Conservation (phyloP, 805 yeast genomes). For the Starmerella etchellsii region DNA sequence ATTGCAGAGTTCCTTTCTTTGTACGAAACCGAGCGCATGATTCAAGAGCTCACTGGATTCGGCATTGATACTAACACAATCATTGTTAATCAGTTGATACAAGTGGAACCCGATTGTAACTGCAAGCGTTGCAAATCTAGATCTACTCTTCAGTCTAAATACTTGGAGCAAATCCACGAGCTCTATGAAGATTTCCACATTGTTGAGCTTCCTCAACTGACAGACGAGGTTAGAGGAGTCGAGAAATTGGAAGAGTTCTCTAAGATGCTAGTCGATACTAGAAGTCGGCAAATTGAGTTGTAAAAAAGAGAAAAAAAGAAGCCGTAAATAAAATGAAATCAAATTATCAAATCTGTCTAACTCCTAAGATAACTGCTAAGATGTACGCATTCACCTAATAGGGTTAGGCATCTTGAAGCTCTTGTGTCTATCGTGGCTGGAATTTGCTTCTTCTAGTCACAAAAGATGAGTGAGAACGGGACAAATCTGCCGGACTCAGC, state of each 20-base stretch:
- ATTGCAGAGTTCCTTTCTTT: constrained; percentile 91
- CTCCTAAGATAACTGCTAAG: too few species aligned
- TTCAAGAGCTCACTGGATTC: constrained; percentile 88
- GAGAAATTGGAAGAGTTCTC: constrained; percentile 76
- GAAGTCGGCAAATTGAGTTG: constrained; percentile 30
- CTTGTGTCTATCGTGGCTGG: too few species aligned
- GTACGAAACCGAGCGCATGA: constrained; percentile 94
- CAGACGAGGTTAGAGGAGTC: constrained; percentile 88
- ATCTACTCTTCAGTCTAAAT: constrained; percentile 91
- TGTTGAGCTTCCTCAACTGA: constrained; percentile 89
- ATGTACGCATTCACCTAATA: too few species aligned
- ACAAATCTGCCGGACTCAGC: too few species aligned
- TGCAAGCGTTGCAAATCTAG: constrained; percentile 89
- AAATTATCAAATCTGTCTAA: too few species aligned
- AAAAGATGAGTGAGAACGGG: too few species aligned
- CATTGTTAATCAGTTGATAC: constrained; percentile 84
- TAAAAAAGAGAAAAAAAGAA: not conserved
- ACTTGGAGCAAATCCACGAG: constrained; percentile 88
- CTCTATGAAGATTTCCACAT: constrained; percentile 94
- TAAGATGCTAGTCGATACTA: constrained; percentile 65
- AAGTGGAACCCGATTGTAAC: constrained; percentile 54
- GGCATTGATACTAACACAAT: constrained; percentile 95
- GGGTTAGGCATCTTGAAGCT: too few species aligned
- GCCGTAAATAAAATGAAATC: not conserved
- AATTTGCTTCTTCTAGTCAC: too few species aligned